These are phyloP conservation scores for Coemansia sp. DNA, from an alignment of 192 early-diverging fungal genomes.

Conservation along the genomic window DNA sequence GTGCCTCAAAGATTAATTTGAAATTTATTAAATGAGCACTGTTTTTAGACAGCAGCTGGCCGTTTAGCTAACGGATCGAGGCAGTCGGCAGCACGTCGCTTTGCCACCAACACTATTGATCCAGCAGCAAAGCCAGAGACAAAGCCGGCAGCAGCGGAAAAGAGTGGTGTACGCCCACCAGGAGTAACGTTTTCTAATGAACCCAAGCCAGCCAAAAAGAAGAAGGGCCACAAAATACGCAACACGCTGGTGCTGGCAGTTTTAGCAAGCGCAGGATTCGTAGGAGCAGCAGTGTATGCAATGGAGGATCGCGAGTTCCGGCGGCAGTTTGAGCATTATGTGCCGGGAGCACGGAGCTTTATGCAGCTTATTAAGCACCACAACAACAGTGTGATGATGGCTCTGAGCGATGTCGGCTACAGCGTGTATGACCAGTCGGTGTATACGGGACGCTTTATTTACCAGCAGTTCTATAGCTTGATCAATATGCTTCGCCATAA, in stretches of 20 bases:
- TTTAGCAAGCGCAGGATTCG: constrained; percentile 36
- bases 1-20: no score
- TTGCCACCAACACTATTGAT: constrained; percentile 11
- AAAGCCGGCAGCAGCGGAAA: constrained; percentile 15
- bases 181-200: constrained; percentile 18
- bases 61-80: no score
- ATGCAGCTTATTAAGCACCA: constrained; percentile 56
- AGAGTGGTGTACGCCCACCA: constrained; percentile 22
- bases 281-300: constrained; percentile 42
- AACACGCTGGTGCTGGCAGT: constrained; percentile 31
- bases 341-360: constrained; percentile 58
- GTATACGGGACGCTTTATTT: constrained; percentile 45
- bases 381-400: constrained; percentile 47
- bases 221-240: constrained; percentile 45
- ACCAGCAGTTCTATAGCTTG: constrained; percentile 52
- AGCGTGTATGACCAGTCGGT: constrained; percentile 57
- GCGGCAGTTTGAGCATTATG: constrained; percentile 56
- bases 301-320: constrained; percentile 56
- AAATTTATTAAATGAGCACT: no score
- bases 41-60: no score
- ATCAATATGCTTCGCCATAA: constrained; percentile 54
- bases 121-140: neutral
- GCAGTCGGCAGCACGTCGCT: constrained; percentile 2
- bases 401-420: constrained; percentile 57
- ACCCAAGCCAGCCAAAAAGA: constrained; percentile 36